Evolutionary conservation across 345 rosid species (phyloP).

Genomic region (Diplotaxis tenuifolia): DNA sequence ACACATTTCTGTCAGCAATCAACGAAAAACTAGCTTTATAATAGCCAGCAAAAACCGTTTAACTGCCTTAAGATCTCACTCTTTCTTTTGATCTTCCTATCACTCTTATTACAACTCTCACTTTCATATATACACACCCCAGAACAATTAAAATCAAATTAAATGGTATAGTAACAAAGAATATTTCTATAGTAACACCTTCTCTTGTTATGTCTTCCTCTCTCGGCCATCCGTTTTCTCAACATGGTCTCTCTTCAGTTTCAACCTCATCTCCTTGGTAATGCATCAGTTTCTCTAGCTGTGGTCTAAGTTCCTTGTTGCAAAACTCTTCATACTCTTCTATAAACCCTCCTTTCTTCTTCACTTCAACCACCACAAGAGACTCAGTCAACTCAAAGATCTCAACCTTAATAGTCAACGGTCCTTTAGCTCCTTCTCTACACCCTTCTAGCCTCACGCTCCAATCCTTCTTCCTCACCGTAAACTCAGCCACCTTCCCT

Average conservation of each 20-base stretch:
- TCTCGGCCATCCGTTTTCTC: neutral
- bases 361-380: slow-evolving; percentile 79
- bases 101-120: neutral
- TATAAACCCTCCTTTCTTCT: slow-evolving; percentile 89
- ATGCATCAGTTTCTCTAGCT: slow-evolving; percentile 60
- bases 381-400: slow-evolving; percentile 58
- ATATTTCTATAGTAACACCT: neutral
- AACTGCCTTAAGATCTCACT: slow-evolving; percentile 23
- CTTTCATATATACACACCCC: neutral
- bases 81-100: neutral
- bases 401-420: slow-evolving; percentile 58
- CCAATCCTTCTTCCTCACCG: slow-evolving; percentile 73
- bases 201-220: neutral
- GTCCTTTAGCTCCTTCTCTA: slow-evolving; percentile 65
- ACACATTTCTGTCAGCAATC: slow-evolving; percentile 13
- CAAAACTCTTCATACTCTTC: slow-evolving; percentile 87
- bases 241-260: slow-evolving; percentile 27
- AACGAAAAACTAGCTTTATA: slow-evolving; percentile 33
- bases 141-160: neutral
- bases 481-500: slow-evolving; percentile 50
- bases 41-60: slow-evolving; percentile 37
- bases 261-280: slow-evolving; percentile 52
- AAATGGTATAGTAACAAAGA: neutral
- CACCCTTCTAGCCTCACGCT: slow-evolving; percentile 69
- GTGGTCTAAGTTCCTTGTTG: slow-evolving; percentile 69